Evolutionary conservation across 75 land plant genomes (phyloP).

Genomic region (Cryptomeria japonica): DNA sequence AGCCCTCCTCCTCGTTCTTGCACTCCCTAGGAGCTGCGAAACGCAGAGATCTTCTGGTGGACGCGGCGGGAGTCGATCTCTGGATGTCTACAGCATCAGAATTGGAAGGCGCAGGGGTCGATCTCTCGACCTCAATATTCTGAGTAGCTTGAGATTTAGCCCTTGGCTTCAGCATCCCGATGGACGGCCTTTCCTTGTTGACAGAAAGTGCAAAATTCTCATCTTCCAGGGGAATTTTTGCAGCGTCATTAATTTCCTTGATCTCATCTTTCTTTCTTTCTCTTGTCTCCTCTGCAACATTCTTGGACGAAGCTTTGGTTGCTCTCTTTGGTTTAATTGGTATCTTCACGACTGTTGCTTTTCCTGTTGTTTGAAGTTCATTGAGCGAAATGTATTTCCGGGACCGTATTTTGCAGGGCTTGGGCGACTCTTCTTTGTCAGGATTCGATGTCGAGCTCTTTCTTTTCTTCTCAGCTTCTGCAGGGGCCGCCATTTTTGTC

Average conservation of each 20-base stretch:
- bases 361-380: background rate
- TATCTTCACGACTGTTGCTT: slow-evolving; percentile 7
- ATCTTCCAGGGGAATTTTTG: background rate
- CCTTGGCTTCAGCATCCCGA: background rate
- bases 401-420: background rate
- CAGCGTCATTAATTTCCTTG: background rate
- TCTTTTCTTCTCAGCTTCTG: background rate
- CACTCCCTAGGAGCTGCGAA: background rate
- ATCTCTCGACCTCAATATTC: background rate
- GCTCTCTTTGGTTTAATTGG: slow-evolving; percentile 10
- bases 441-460: background rate
- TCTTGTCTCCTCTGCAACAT: slow-evolving; percentile 13
- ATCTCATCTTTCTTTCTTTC: too few relatives aligned
- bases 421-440: background rate
- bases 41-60: background rate
- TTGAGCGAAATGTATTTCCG: background rate
- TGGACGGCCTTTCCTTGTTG: slow-evolving; percentile 4
- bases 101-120: background rate
- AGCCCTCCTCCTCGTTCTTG: too few relatives aligned
- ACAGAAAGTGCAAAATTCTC: background rate
- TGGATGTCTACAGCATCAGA: background rate
- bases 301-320: background rate
- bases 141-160: too few relatives aligned
- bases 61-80: slow-evolving; percentile 1
- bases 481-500: background rate